These are phyloP conservation scores for Rutstroemia sp. DNA, from an alignment of 2,329 filamentous ascomycete species.

Conservation along the genomic window DNA sequence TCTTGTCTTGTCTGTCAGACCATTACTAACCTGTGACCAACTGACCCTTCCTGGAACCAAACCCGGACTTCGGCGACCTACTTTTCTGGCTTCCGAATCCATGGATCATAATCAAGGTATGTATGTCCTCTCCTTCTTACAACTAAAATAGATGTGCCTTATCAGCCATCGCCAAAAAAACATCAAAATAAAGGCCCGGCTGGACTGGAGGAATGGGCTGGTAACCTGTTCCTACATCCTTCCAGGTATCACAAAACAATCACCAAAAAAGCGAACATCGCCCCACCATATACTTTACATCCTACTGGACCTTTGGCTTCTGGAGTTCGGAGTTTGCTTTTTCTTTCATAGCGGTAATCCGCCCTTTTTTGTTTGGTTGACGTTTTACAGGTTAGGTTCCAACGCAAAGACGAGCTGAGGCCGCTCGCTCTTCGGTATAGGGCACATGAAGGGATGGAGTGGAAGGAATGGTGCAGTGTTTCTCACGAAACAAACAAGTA, in stretches of 20 bases:
- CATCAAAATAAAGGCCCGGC: slow-evolving; percentile 5
- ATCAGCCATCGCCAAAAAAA: slow-evolving; percentile 7
- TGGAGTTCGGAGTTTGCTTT: neutral
- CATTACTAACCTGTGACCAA: slow-evolving; percentile 6
- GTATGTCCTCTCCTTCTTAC: neutral
- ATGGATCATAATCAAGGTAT: neutral
- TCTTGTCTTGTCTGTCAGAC: neutral
- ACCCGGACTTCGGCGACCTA: neutral
- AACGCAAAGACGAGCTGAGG: slow-evolving; percentile 1
- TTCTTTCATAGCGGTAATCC: neutral
- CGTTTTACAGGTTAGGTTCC: slow-evolving; percentile 6
- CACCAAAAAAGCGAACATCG: slow-evolving; percentile 10
- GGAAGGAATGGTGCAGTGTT: neutral
- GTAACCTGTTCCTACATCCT: slow-evolving; percentile 4
- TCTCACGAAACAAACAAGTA: neutral
- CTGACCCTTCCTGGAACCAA: slow-evolving; percentile 5
- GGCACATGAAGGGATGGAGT: neutral
- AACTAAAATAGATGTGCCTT: slow-evolving; percentile 2
- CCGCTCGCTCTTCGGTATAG: neutral
- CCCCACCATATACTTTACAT: neutral
- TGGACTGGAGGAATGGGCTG: neutral
- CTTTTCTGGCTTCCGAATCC: neutral
- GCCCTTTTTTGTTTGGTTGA: slow-evolving; percentile 4
- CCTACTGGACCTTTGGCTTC: neutral
- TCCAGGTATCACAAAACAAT: slow-evolving; percentile 8